Evolutionary conservation across 805 yeast genomes (phyloP).

Genomic region (Blastobotrys americana): DNA sequence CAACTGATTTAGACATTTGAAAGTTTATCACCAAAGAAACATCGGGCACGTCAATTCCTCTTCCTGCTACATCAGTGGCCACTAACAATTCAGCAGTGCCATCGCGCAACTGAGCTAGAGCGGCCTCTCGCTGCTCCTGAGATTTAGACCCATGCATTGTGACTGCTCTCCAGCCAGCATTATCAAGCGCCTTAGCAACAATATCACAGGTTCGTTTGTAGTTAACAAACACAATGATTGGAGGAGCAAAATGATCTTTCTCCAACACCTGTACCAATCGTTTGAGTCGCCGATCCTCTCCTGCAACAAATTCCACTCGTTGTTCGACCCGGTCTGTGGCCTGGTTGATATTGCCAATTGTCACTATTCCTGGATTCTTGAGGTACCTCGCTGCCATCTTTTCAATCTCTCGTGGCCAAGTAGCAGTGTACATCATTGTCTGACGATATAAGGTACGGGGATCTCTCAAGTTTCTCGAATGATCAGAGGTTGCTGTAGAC

Average conservation of each 20-base stretch:
- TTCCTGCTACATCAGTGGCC: constrained; percentile 93
- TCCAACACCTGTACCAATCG: constrained; percentile 38
- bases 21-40: constrained; percentile 80
- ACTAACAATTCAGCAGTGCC: constrained; percentile 58
- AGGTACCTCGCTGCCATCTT: constrained; percentile 58
- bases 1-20: constrained; percentile 72
- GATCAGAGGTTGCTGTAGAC: neutral
- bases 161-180: constrained; percentile 43
- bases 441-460: constrained; percentile 33
- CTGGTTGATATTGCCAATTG: constrained; percentile 60
- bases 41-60: constrained; percentile 89
- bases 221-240: constrained; percentile 77
- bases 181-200: constrained; percentile 45
- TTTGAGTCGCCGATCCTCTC: constrained; percentile 40
- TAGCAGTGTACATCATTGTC: constrained; percentile 92
- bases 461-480: constrained; percentile 15
- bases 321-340: constrained; percentile 67
- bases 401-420: constrained; percentile 73
- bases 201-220: constrained; percentile 66
- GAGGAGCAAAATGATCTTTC: constrained; percentile 36
- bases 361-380: constrained; percentile 51
- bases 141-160: constrained; percentile 81
- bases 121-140: constrained; percentile 79
- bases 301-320: constrained; percentile 46
- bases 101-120: constrained; percentile 51